Evolutionary conservation across 257 asterid genomes (phyloP), one percentile per base, ranked within the genome.

Genomic region (Capsicum rhomboideum): DNA sequence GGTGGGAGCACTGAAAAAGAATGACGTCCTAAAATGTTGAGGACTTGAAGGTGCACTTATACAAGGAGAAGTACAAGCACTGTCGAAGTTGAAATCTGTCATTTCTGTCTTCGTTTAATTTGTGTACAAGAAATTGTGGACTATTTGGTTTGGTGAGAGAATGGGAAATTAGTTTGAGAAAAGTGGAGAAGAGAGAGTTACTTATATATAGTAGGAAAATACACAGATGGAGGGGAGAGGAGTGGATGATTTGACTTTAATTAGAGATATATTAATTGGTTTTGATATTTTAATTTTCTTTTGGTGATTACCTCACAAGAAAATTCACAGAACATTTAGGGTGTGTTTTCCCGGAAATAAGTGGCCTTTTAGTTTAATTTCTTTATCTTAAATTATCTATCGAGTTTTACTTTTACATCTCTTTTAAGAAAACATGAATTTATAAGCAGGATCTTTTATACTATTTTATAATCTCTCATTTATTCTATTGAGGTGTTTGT

Each of bases 41-140:
- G 98, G 97, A 82, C 91, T 90, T 10, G 98, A 90, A 81, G 97
- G 89, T 78, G 94, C 93, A 78, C 88, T 92, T 6, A 91, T 86
- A 87, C 72, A 91, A 0, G 98, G 98, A 20, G 96, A 64, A 29
- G 91, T 91, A 86, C 90, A 91, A 44, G 93, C 83, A 83, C 94
- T 92, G 16, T 75, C 42, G 82, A 91, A 91, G 88, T 89, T 87
- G 93, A 88, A 90, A 40, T 40, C 44, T 40, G 44, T 40, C 44
- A 40, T 40, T 40, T 40, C 8, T 34, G 40, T 34, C 40, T 2
- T 34, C 40, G 4, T 34, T 34, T 34, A 5, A 34, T 34, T 34
- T 34, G 4, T 40, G 44, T 6, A 40, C 8, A 40, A 40, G 44
- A 40, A 4, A 40, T 40, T 40, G 1, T 40, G 44, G 44, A 7